A percentile compares a stretch with the other conserved stretches of the same genome.
phyloP scores from a whole-genome alignment of 768 basidiomycete species.

The Amanita pseudoporphyria region DNA sequence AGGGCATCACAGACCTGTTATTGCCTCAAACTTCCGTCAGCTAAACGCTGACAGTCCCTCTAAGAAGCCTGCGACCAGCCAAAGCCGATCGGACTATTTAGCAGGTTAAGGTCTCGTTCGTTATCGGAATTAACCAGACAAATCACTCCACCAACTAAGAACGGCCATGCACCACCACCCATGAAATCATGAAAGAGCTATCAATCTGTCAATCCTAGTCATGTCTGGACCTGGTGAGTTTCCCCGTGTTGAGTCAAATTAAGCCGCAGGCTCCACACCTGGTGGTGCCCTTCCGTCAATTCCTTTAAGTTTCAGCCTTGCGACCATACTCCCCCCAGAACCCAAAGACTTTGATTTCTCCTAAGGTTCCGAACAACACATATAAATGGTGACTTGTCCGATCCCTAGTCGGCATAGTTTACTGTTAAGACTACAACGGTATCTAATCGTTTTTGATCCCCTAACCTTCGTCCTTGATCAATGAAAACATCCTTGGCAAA shows the following conservation, averaged over 20 bases:
- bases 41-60: slow-evolving; percentile 78
- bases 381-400: slow-evolving; percentile 53
- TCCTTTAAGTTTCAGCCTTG: slow-evolving; percentile 71
- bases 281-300: slow-evolving; percentile 80
- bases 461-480: slow-evolving; percentile 82
- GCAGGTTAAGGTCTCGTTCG: slow-evolving; percentile 83
- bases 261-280: slow-evolving; percentile 71
- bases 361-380: slow-evolving; percentile 73
- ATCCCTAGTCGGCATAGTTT: slow-evolving; percentile 79
- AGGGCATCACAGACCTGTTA: slow-evolving; percentile 90
- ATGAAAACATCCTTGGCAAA: slow-evolving; percentile 82
- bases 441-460: slow-evolving; percentile 82
- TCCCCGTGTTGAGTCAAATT: slow-evolving; percentile 80
- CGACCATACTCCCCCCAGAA: slow-evolving; percentile 46
- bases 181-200: slow-evolving; percentile 80
- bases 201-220: slow-evolving; percentile 73
- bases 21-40: slow-evolving; percentile 82
- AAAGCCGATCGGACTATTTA: slow-evolving; percentile 79
- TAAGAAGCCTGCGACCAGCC: slow-evolving; percentile 74
- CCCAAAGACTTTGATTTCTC: slow-evolving; percentile 88
- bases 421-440: slow-evolving; percentile 59
- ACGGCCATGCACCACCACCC: slow-evolving; percentile 86
- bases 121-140: slow-evolving; percentile 93
- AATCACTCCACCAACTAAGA: slow-evolving; percentile 91
- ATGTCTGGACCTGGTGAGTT: slow-evolving; percentile 77